Base-by-base conservation (phyloP, 1,284 basidiomycete species). In the Ganoderma sinense region DNA sequence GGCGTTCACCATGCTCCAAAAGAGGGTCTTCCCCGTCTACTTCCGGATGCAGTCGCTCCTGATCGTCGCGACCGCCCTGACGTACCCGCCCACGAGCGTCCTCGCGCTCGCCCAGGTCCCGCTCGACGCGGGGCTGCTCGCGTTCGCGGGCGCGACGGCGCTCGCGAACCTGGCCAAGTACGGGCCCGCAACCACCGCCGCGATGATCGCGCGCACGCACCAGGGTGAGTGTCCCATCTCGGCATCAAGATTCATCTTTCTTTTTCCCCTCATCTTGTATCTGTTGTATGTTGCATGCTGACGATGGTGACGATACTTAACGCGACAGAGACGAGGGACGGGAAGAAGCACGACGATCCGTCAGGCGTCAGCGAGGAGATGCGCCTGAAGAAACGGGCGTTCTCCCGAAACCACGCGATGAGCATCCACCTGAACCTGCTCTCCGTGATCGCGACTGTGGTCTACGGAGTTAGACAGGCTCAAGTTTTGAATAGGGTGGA, bases 261-360 rank as follows among this genome's bases (percentile, higher is more conserved):
- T 7, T 4, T 45, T 1, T 23, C 45, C n/a, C 48, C 45, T 23
- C 48, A 51, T 26, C 48, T 51, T 23, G 23, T 0, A 51, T 51
- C 48, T 23, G 23, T 23, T 51, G 48, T 7, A 11, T 1, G 23
- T 51, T 51, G 48, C 11, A 11, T 23, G 48, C 36, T 36, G 36
- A 36, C 36, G 36, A 36, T 10, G 36, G 10, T 7, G 36, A 7
- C n/a, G n/a, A n/a, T n/a, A n/a, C n/a, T n/a, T 36, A 36, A 36
- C 10, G 36, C 10, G 10, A 36, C 48, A 51, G 48, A 51, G 48
- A 51, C 48, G 23, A 51, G 48, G 48, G 48, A 51, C 23, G 48
- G 48, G 48, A 51, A 51, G 48, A 51, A 51, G 48, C 48, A 51
- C 48, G 48, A 51, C 48, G 48, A 51, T 51, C 48, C 48, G 48